Evolutionary conservation across 2,329 filamentous ascomycete species (phyloP).

Genomic region (Dactylellina leptospora): DNA sequence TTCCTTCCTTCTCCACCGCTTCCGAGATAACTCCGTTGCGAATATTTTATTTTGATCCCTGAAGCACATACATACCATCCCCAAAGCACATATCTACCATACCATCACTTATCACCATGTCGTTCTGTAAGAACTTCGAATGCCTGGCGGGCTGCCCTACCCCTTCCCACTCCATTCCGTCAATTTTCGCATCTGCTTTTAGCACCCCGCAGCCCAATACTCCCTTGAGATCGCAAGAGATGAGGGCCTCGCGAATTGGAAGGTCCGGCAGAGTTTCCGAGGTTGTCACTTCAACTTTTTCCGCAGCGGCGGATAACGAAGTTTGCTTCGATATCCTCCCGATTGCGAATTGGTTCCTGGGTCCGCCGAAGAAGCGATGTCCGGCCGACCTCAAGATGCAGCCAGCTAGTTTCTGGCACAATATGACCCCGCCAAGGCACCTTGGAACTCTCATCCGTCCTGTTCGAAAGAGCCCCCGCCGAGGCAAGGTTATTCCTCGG

Average conservation of each 20-base stretch:
- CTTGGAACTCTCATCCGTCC: background rate
- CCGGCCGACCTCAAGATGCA: background rate
- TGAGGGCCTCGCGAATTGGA: background rate
- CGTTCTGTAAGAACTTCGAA: background rate
- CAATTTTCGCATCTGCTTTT: background rate
- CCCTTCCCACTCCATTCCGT: background rate
- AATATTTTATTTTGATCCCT: background rate
- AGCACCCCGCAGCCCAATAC: background rate
- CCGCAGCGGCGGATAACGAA: no score
- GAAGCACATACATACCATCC: background rate
- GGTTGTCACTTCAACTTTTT: background rate
- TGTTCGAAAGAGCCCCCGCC: no score
- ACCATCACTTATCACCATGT: background rate
- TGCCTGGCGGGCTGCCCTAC: background rate
- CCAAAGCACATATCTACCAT: background rate
- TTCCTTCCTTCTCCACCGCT: conserved; percentile 15
- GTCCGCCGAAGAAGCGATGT: background rate
- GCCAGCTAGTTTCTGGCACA: background rate
- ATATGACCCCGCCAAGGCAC: background rate
- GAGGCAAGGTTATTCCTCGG: no score
- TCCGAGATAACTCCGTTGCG: background rate
- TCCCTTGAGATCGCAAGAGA: background rate
- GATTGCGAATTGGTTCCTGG: no score
- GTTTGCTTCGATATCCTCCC: no score
- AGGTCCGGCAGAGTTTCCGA: background rate